These are phyloP conservation scores for Aspergillus clavatus DNA, from an alignment of 2,329 filamentous ascomycete species.

Conservation along the genomic window DNA sequence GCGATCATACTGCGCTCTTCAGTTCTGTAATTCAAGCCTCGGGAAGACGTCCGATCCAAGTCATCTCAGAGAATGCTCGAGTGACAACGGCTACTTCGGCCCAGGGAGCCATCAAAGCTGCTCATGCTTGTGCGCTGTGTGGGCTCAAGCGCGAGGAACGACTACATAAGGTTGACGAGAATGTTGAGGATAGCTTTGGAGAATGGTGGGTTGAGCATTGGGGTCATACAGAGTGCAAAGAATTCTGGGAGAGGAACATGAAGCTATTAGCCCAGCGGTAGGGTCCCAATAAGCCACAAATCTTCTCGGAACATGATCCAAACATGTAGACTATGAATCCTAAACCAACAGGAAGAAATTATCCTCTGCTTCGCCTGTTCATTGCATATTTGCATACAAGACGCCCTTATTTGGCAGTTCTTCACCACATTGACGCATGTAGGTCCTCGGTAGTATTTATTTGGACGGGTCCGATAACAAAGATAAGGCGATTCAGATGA, in stretches of 20 bases:
- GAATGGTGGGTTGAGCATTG: constrained; percentile 96
- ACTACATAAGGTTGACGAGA: constrained; percentile 66
- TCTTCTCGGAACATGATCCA: too few relatives aligned
- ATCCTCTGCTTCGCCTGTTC: too few relatives aligned
- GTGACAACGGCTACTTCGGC: constrained; percentile 58
- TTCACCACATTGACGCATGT: too few relatives aligned
- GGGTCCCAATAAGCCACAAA: neutral
- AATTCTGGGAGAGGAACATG: constrained; percentile 81
- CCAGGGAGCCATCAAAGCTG: constrained; percentile 67
- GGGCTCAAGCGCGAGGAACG: constrained; percentile 85
- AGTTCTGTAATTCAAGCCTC: constrained; percentile 53
- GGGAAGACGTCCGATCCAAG: constrained; percentile 53
- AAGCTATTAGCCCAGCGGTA: constrained; percentile 63
- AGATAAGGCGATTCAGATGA: neutral
- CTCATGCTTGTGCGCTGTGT: constrained; percentile 76
- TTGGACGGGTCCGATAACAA: neutral
- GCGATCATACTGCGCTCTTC: constrained; percentile 67
- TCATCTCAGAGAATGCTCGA: constrained; percentile 64
- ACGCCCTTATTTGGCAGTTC: too few relatives aligned
- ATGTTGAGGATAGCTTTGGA: constrained; percentile 84
- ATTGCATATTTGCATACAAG: too few relatives aligned
- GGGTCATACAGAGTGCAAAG: constrained; percentile 72
- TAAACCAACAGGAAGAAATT: too few relatives aligned
- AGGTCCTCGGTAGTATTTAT: too few relatives aligned
- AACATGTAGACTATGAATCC: too few relatives aligned